Base-by-base conservation (phyloP, 2,329 filamentous ascomycete species). In the Fusarium sp. region DNA sequence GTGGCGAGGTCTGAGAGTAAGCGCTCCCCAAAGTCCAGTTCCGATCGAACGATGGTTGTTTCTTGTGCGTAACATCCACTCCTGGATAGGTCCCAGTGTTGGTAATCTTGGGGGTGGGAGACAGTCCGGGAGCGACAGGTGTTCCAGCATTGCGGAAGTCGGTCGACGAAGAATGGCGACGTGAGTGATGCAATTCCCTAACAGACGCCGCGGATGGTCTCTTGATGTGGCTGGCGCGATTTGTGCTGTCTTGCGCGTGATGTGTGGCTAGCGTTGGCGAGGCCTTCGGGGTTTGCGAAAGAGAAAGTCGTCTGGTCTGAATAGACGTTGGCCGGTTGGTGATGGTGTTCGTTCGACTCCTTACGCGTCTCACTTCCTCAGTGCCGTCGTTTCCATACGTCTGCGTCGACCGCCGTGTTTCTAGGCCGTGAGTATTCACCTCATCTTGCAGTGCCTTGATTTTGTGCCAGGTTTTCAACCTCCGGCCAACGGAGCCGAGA, bases 381-480 rank as follows among this genome's bases (percentile, higher is more conserved):
- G 85, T 86, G 20, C 85, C 87, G 42, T 90, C 88, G 74, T 86
- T 89, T 50, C 83, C 86, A 75, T 87, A 87, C 2, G 82, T 84
- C 61, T 83, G 83, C 1, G 86, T 89, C 50, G 83, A 86, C 56
- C 86, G 82, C 62, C 85, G 82, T 10, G 81, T 83, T 25, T 79
- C 68, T 14, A 76, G 62, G 7, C 78, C 80, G 46, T 71, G 72
- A 46, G 86, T 86, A 68, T 87, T 90, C 42, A 96, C 90, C 78
- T 97, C 93, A 75, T 97, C 92, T 77, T 98, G 95, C 68, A 98
- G 85, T 4, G 89, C 84, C 79, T 97, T 97, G 79, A 98, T 94
- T 80, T 96, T 97, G 80, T 97, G 93, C 95, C 95, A 98, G 2
- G 94, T 97, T 79, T 96, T 96, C 67, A 98, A 81, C 66, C 95